phyloP scores from a whole-genome alignment of 208 protist species.

The Trichomonas vaginalis region DNA sequence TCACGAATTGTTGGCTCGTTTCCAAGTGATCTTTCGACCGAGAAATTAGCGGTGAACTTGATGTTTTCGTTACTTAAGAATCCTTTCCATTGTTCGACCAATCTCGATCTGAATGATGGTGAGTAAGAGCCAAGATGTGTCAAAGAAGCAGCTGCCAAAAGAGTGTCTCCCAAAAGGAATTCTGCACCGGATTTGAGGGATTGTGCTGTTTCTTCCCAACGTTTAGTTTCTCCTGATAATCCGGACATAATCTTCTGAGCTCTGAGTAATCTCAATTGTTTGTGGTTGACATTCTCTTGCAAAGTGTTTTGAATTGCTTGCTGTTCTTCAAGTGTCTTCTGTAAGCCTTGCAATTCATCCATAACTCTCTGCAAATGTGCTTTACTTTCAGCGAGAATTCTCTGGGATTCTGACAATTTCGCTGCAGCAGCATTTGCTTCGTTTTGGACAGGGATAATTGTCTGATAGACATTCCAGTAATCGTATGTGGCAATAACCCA shows the following conservation, averaged over 20 bases:
- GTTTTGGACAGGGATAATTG: constrained; percentile 83
- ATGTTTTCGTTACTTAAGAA: constrained; percentile 63
- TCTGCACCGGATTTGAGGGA: background rate
- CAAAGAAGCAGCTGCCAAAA: constrained; percentile 77
- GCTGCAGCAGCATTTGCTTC: constrained; percentile 65
- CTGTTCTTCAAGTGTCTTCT: constrained; percentile 72
- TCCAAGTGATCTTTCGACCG: constrained; percentile 71
- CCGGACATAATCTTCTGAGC: constrained; percentile 75
- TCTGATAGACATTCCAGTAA: constrained; percentile 70
- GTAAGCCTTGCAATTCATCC: constrained; percentile 68
- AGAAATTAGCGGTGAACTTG: constrained; percentile 69
- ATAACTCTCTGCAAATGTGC: constrained; percentile 62
- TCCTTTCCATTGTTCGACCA: constrained; percentile 71
- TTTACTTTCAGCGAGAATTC: constrained; percentile 28
- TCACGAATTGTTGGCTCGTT: constrained; percentile 60
- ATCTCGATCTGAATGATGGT: constrained; percentile 66
- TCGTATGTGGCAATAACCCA: constrained; percentile 44
- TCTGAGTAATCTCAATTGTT: constrained; percentile 37
- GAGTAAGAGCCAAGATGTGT: constrained; percentile 91
- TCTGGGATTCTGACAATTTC: constrained; percentile 34
- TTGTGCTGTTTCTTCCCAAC: constrained; percentile 61
- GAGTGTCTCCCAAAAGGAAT: constrained; percentile 73
- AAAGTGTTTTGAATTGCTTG: constrained; percentile 57
- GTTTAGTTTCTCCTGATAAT: constrained; percentile 77
- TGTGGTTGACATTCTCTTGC: constrained; percentile 20